These are phyloP conservation scores for Sclerospora graminicola DNA, from an alignment of 352 stramenopile genomes.

Conservation along the genomic window DNA sequence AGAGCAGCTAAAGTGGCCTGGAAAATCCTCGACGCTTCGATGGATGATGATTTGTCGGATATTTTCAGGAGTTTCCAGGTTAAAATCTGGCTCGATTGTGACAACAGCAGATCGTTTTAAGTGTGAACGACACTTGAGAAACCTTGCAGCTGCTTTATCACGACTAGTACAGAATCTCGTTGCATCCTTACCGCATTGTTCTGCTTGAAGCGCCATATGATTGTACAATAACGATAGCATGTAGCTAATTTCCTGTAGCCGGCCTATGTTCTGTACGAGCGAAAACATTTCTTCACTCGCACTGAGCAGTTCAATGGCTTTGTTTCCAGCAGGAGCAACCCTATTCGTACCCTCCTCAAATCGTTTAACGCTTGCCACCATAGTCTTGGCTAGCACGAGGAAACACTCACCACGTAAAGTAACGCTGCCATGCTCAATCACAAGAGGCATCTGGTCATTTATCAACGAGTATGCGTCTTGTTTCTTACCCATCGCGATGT, in stretches of 20 bases:
- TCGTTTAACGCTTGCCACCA: slow-evolving; percentile 24
- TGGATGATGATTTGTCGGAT: slow-evolving; percentile 18
- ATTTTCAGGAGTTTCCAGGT: slow-evolving; percentile 20
- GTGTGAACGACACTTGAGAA: slow-evolving; percentile 19
- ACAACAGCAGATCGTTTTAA: slow-evolving; percentile 19
- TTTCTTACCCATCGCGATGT: slow-evolving; percentile 44
- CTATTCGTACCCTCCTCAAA: slow-evolving; percentile 10
- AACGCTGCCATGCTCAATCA: slow-evolving; percentile 56
- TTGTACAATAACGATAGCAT: slow-evolving; percentile 32
- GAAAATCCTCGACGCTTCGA: too few relatives aligned
- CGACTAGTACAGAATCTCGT: slow-evolving; percentile 8
- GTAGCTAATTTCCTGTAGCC: slow-evolving; percentile 33
- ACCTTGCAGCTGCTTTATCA: slow-evolving; percentile 17
- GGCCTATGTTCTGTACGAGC: slow-evolving; percentile 23
- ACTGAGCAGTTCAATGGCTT: slow-evolving; percentile 19
- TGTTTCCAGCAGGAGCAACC: not conserved
- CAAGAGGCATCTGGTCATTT: slow-evolving; percentile 46
- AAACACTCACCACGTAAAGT: slow-evolving; percentile 43
- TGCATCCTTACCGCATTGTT: too few relatives aligned
- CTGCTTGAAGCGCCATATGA: slow-evolving; percentile 18
- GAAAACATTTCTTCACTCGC: slow-evolving; percentile 24
- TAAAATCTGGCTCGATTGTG: slow-evolving; percentile 23
- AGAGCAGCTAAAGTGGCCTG: too few relatives aligned
- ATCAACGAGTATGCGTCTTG: slow-evolving; percentile 37
- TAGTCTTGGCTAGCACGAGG: slow-evolving; percentile 44